phyloP scores from a whole-genome alignment of 2,329 filamentous ascomycete genomes.

The Aspergillus pseudotamarii region DNA sequence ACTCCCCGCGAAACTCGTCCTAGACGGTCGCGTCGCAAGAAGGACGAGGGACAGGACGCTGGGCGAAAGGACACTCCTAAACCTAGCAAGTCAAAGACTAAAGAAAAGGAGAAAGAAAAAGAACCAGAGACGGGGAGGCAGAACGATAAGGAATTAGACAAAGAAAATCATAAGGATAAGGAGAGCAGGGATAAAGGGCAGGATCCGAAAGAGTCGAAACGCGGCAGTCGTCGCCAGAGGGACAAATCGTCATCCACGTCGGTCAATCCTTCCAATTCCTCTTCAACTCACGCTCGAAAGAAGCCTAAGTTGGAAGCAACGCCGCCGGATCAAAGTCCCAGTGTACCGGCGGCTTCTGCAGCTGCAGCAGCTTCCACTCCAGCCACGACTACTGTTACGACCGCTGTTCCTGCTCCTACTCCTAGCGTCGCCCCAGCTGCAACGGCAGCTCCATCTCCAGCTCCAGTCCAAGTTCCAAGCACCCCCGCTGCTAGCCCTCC shows the following conservation, averaged over 20 bases:
- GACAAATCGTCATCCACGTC: conserved; percentile 38
- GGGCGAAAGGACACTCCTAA: conserved; percentile 32
- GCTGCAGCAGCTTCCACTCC: conserved; percentile 5
- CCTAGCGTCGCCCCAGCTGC: not conserved
- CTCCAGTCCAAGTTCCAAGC: conserved; percentile 19
- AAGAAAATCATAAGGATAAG: conserved; percentile 17
- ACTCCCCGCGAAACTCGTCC: conserved; percentile 32
- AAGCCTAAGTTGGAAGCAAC: conserved; percentile 46
- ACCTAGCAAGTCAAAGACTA: conserved; percentile 23
- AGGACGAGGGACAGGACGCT: conserved; percentile 38
- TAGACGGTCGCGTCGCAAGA: conserved; percentile 46
- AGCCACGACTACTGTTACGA: not conserved
- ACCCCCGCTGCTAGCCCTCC: conserved; percentile 17
- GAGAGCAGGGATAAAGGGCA: conserved; percentile 20
- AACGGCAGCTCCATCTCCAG: conserved; percentile 9
- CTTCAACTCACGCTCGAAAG: conserved; percentile 47
- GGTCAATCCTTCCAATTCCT: conserved; percentile 15
- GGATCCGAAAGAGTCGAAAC: conserved; percentile 25
- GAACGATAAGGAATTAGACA: conserved; percentile 31
- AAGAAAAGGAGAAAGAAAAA: conserved; percentile 25
- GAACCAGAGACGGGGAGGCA: conserved; percentile 26
- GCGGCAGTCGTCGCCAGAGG: conserved; percentile 36
- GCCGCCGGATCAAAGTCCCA: conserved; percentile 16
- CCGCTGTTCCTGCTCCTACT: conserved; percentile 6
- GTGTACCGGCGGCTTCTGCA: conserved; percentile 6